Conservation (phyloP, 2,329 filamentous ascomycete species). For the Didymella exigua region DNA sequence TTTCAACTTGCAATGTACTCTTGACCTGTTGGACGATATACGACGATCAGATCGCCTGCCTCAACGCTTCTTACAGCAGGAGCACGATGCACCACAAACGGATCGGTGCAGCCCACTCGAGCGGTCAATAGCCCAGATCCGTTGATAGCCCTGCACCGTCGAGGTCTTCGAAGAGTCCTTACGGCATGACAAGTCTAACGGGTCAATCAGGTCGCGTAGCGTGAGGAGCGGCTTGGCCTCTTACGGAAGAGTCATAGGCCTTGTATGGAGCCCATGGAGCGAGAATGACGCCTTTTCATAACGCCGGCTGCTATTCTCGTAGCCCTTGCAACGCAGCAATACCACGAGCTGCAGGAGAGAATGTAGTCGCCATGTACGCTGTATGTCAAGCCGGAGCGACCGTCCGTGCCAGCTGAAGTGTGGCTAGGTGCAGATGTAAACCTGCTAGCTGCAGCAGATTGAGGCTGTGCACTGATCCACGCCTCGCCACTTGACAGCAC, state of each 20-base stretch:
- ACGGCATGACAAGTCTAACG: conserved; percentile 20
- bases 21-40: conserved; percentile 20
- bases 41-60: conserved; percentile 25
- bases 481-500: conserved; percentile 42
- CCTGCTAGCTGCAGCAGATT: conserved; percentile 29
- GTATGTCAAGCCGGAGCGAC: conserved; percentile 29
- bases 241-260: conserved; percentile 41
- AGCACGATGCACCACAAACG: conserved; percentile 24
- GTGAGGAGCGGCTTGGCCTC: conserved; percentile 28
- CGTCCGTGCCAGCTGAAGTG: conserved; percentile 38
- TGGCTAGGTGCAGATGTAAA: conserved; percentile 36
- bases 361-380: conserved; percentile 10
- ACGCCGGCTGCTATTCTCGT: conserved; percentile 35
- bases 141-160: conserved; percentile 30
- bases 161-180: conserved; percentile 15
- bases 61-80: conserved; percentile 18
- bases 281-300: conserved; percentile 27
- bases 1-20: conserved; percentile 26
- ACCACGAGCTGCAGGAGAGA: conserved; percentile 10
- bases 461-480: conserved; percentile 43
- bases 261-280: conserved; percentile 28
- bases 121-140: conserved; percentile 22
- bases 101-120: conserved; percentile 36
- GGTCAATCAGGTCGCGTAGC: conserved; percentile 39
- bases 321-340: conserved; percentile 27